Evolutionary conservation across 768 basidiomycete species (phyloP).

Genomic region (Hygrocybe coccinea): DNA sequence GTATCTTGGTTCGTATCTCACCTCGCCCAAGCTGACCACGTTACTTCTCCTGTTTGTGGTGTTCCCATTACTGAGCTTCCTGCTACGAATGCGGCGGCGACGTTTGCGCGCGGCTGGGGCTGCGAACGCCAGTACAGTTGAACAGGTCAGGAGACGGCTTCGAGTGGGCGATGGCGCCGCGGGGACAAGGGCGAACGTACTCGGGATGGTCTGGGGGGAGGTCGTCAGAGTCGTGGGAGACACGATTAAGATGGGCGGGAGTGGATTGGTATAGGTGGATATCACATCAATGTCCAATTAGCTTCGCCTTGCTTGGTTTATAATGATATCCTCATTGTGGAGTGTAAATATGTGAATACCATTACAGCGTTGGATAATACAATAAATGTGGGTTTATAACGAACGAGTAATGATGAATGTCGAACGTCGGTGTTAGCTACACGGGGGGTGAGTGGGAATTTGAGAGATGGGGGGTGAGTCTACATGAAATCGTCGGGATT

Average conservation of each 20-base stretch:
- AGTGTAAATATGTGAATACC: neutral
- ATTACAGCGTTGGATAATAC: neutral
- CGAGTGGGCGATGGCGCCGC: conserved; percentile 36
- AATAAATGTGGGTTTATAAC: neutral
- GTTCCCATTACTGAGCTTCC: conserved; percentile 43
- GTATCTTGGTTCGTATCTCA: conserved; percentile 46
- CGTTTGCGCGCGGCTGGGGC: conserved; percentile 17
- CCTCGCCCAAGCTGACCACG: conserved; percentile 43
- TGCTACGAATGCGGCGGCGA: conserved; percentile 46
- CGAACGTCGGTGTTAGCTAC: neutral
- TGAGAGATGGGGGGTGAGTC: no score
- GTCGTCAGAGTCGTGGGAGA: conserved; percentile 52
- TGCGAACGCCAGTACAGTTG: conserved; percentile 41
- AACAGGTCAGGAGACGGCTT: conserved; percentile 54
- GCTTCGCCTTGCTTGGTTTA: neutral
- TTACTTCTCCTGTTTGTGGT: conserved; percentile 45
- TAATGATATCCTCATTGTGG: neutral
- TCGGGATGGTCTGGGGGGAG: conserved; percentile 47
- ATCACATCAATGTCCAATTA: neutral
- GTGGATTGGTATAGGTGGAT: conserved; percentile 54
- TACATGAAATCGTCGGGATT: conserved; percentile 89
- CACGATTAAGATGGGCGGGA: conserved; percentile 71
- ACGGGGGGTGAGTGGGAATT: neutral
- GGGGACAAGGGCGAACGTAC: conserved; percentile 33
- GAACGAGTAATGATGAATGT: neutral